Conservation (phyloP, 225 moss, liverwort and hornwort genomes). For the Bryoerythrophyllum caledonicum region DNA sequence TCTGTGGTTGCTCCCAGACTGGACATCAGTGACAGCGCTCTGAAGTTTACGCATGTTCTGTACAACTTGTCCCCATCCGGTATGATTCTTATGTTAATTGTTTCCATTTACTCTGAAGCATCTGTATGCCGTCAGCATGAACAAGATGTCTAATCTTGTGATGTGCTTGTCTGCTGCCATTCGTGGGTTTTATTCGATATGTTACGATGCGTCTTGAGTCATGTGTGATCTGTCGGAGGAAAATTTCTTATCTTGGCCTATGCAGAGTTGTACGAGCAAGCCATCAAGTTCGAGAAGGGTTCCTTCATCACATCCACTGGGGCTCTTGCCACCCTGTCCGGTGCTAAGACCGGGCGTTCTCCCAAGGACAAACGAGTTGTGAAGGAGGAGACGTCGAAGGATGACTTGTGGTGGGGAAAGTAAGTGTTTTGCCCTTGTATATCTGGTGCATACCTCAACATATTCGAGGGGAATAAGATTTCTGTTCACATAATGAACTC, state of each 20-base stretch:
- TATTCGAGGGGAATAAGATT: neutral
- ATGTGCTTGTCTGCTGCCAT: neutral
- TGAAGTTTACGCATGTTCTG: constrained; percentile 96
- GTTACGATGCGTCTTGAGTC: neutral
- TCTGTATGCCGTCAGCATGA: neutral
- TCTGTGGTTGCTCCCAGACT: constrained; percentile 64
- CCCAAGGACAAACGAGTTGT: constrained; percentile 99
- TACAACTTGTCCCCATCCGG: constrained; percentile 94
- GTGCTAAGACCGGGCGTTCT: constrained; percentile 96
- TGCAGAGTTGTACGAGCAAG: constrained; percentile 93
- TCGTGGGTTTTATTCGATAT: neutral
- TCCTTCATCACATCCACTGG: constrained; percentile 92
- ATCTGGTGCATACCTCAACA: neutral
- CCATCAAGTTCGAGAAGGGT: constrained; percentile 90
- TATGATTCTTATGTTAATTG: constrained; percentile 6
- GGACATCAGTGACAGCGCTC: constrained; percentile 87
- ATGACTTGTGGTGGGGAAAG: constrained; percentile 99
- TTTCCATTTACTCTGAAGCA: neutral
- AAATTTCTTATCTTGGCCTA: neutral
- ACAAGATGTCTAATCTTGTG: neutral
- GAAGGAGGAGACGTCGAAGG: constrained; percentile 72
- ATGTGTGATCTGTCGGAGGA: neutral
- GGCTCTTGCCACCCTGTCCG: constrained; percentile 92
- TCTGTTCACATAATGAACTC: too few species aligned
- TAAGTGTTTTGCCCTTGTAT: constrained; percentile 32